Base-by-base conservation (phyloP, 331 rosid genomes). In the Erythrophleum ivorense region DNA sequence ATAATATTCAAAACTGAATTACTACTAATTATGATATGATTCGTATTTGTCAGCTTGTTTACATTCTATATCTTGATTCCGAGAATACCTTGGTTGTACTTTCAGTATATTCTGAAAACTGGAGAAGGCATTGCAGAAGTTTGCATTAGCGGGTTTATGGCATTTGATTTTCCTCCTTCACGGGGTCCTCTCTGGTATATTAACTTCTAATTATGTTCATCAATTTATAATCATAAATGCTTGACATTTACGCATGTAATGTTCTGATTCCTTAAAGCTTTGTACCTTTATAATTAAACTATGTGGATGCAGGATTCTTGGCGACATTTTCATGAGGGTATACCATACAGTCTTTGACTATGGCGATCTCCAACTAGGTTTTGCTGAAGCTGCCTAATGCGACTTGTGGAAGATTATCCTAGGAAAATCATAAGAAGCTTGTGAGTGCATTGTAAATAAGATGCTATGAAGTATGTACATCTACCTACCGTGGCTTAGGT, bases 291-390 rank as follows among this genome's bases (percentile, higher is more conserved):
- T 76, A 16, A 80, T 50, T 72, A 34, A 11, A 50, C 65, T 24
- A 3, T 49, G 7, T 64, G 13, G 67, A 49, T 81, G 88, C 88
- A 94, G 98, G 98, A 92, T 94, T 86, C 91, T 92, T 81, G 98
- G 98, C 21, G 97, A 94, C 82, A 79, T 89, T 14, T 92, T 94
- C 81, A 94, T 91, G 97, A 89, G 98, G 80, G 86, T 75, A 11
- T 94, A 92, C 84, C 98, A 94, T 86, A 94, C 98, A 0, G 81
- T 94, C 74, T 94, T 94, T 43, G 97, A 94, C 84, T 91, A 80
- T 19, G 97, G 94, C 12, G 78, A 91, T 85, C 93, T 94, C 10
- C 81, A 29, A 83, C 29, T 94, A 40, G 97, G 97, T 80, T 91
- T 94, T 14, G 97, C 98, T 11, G 82, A 89, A 87, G 93, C 98